Base-by-base conservation (phyloP, 2,329 filamentous ascomycete species). In the Fusarium austroafricanum region DNA sequence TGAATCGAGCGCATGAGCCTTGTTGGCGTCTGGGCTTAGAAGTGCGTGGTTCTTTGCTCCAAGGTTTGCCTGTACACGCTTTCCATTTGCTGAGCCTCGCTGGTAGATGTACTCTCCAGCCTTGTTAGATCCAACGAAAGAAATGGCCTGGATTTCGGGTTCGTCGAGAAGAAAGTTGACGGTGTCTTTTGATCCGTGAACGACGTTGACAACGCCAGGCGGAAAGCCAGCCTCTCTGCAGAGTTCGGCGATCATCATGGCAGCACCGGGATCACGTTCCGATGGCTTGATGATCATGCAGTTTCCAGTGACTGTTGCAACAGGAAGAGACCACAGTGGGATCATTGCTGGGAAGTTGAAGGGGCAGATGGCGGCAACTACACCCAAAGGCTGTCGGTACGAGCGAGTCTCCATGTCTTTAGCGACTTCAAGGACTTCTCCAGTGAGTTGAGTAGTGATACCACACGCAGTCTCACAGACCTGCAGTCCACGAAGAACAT, bases 261-360 rank as follows among this genome's bases (percentile, higher is more conserved):
- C 88, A 2, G 92, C 91, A 56, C 91, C 91, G 2, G 91, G 91
- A 73, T 93, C 91, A 52, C 91, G 86, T 81, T 94, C 91, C 1
- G 91, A 94, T 2, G 91, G 91, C 83, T 94, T 94, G 72, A 94
- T 82, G 65, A 94, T 86, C 55, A 92, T 83, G 14, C 90, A 93
- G 82, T 94, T 94, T 55, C 92, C 92, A 6, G 90, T 92, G 20
- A 93, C 86, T 6, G 90, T 90, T 31, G 92, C 92, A 68, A 94
- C 89, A 10, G 92, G 92, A 57, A 94, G 91, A 61, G 87, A 92
- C 92, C 92, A 94, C 21, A 94, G 83, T 1, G 92, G 92, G 75
- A 94, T 94, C 92, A 94, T 94, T 65, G 92, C 92, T 23, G 92
- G 91, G 80, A 94, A 94, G 82, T 94, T 93, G 77, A 93, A 93